Conservation (phyloP, 2,329 filamentous ascomycete species). For the Zopfia rhizophila region DNA sequence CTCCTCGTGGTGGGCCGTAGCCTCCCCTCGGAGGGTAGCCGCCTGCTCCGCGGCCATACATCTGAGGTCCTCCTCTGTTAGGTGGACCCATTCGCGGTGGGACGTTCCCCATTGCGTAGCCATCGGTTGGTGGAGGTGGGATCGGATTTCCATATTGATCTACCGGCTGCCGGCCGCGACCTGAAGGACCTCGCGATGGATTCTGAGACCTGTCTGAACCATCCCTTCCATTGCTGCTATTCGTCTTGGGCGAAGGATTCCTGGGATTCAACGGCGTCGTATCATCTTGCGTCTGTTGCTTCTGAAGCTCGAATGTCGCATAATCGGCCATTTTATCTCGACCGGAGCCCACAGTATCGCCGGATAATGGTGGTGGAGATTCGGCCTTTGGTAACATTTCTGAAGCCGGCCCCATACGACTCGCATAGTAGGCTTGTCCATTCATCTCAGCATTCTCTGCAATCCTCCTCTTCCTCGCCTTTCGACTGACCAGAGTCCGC, state of each 20-base stretch:
- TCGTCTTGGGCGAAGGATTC: conserved; percentile 69
- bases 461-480: conserved; percentile 91
- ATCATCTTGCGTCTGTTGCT: conserved; percentile 72
- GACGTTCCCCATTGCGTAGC: conserved; percentile 54
- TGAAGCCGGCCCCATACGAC: conserved; percentile 54
- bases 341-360: conserved; percentile 67
- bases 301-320: conserved; percentile 71
- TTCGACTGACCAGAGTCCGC: conserved; percentile 87
- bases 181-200: conserved; percentile 50
- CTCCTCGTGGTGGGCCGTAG: conserved; percentile 41
- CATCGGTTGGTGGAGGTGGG: conserved; percentile 55
- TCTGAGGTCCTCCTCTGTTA: conserved; percentile 53
- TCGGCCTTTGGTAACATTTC: conserved; percentile 60
- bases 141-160: conserved; percentile 74
- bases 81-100: conserved; percentile 49
- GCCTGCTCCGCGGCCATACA: conserved; percentile 50
- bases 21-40: conserved; percentile 42
- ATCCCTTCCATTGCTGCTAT: conserved; percentile 58
- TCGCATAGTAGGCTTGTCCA: conserved; percentile 84
- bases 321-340: conserved; percentile 64
- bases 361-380: conserved; percentile 63
- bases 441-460: conserved; percentile 97
- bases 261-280: conserved; percentile 74
- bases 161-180: conserved; percentile 53
- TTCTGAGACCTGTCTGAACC: conserved; percentile 48